phyloP scores from a whole-genome alignment of 306 rosid genomes.

The Prunus fruticosa region DNA sequence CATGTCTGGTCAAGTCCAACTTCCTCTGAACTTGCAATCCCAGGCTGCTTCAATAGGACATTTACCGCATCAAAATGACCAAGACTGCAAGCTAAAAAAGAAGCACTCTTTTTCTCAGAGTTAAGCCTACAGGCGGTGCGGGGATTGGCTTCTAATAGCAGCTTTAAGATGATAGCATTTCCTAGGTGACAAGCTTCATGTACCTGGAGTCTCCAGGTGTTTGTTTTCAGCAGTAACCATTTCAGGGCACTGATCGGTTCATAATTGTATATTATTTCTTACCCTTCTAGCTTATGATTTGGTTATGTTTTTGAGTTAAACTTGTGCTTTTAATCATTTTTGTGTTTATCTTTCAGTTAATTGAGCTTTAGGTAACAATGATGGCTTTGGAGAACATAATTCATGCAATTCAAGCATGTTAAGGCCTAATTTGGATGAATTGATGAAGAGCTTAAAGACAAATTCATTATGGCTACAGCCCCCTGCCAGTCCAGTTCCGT shows the following conservation, averaged over 20 bases:
- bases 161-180: constrained; percentile 31
- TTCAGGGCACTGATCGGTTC: constrained; percentile 53
- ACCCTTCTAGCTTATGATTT: too few species aligned
- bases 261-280: too few species aligned
- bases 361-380: too few species aligned
- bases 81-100: constrained; percentile 48
- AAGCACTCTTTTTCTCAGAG: constrained; percentile 32
- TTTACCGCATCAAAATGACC: constrained; percentile 59
- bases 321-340: too few species aligned
- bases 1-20: constrained; percentile 42
- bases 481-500: too few species aligned
- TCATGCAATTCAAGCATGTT: too few species aligned
- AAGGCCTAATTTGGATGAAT: too few species aligned
- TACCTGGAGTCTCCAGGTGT: constrained; percentile 50
- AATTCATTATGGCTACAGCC: too few species aligned
- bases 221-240: constrained; percentile 51
- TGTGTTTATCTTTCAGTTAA: too few species aligned
- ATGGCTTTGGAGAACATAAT: too few species aligned
- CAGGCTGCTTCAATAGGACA: constrained; percentile 38
- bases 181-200: constrained; percentile 58
- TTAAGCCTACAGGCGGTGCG: constrained; percentile 40
- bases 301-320: too few species aligned
- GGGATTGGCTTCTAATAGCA: constrained; percentile 49
- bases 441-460: too few species aligned
- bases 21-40: constrained; percentile 25